Evolutionary conservation across 73 alveolate genomes (phyloP).

Genomic region (Effrenium voratum): DNA sequence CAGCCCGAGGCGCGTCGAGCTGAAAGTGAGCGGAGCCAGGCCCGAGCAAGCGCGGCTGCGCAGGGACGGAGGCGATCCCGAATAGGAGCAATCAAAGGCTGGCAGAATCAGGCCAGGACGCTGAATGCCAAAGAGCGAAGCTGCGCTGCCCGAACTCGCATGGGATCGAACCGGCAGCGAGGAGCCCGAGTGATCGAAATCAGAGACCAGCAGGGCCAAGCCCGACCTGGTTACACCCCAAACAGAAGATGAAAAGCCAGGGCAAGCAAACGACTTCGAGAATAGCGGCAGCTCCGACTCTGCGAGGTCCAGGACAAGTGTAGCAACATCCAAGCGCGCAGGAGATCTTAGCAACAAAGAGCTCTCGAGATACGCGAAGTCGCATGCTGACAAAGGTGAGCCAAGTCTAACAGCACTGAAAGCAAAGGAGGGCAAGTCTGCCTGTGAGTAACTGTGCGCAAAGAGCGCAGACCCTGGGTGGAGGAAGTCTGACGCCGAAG

Average conservation of each 20-base stretch:
- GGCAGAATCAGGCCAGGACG: not conserved
- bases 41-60: not conserved
- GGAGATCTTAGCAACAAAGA: not conserved
- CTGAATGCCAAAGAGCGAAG: not conserved
- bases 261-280: not conserved
- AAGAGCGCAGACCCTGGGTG: too few relatives aligned
- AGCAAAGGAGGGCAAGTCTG: not conserved
- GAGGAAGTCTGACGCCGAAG: too few relatives aligned
- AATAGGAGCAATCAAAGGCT: not conserved
- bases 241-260: not conserved
- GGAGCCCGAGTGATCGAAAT: not conserved
- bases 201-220: not conserved
- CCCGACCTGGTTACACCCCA: not conserved
- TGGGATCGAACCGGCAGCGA: slow-evolving; percentile 1
- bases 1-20: slow-evolving; percentile 1
- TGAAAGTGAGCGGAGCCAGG: not conserved
- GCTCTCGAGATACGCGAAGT: not conserved
- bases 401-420: not conserved
- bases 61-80: not conserved
- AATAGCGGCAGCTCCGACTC: not conserved
- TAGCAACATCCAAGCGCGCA: not conserved
- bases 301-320: not conserved
- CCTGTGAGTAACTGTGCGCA: too few relatives aligned
- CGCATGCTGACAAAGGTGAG: not conserved
- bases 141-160: not conserved